Evolutionary conservation across 78 protist species (phyloP).

Genomic region (Dictyostelium discoideum): dicty_2.7 NC_007088.5:7838501-7839000

Average conservation of each 20-base stretch:
- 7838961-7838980: conserved; percentile 21
- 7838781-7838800: neutral
- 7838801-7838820: neutral
- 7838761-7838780: neutral
- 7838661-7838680: too few species aligned
- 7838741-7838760: neutral
- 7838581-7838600: too few species aligned
- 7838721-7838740: neutral
- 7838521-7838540: too few species aligned
- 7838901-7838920: conserved; percentile 41
- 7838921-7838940: neutral
- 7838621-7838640: too few species aligned
- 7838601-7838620: too few species aligned
- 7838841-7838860: neutral
- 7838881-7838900: neutral
- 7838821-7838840: conserved; percentile 2
- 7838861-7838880: conserved; percentile 42
- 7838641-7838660: too few species aligned
- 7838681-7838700: neutral
- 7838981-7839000: conserved; percentile 7
- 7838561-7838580: too few species aligned
- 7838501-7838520: too few species aligned
- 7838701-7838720: neutral
- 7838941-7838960: neutral
- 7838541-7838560: too few species aligned